These are phyloP conservation scores for Aspergillus sclerotiicarbonarius DNA, from an alignment of 495 filamentous ascomycete genomes.

Conservation along the genomic window DNA sequence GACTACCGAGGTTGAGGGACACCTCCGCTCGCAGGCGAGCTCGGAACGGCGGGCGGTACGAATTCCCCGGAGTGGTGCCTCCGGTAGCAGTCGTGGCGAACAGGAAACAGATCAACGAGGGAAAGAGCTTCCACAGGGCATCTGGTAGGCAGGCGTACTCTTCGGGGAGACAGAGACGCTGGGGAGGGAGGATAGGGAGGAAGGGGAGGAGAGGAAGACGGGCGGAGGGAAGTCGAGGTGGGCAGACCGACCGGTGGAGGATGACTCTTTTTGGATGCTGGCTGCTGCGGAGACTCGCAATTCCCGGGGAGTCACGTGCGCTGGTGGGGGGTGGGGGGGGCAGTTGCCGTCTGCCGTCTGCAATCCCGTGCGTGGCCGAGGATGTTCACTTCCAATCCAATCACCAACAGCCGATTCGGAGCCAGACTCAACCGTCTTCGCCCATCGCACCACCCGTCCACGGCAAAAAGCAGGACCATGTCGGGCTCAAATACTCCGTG, in stretches of 20 bases:
- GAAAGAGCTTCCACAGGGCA: neutral
- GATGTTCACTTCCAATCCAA: conserved; percentile 4
- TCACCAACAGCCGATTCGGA: conserved; percentile 7
- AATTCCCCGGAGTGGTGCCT: conserved; percentile 1
- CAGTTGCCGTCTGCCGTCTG: conserved; percentile 9
- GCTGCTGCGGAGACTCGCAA: conserved; percentile 3
- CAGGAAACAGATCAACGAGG: neutral
- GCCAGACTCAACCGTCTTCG: neutral
- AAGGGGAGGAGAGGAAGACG: neutral
- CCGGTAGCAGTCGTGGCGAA: neutral
- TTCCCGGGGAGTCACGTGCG: conserved; percentile 7
- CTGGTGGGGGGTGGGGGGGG: conserved; percentile 13
- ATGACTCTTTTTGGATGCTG: neutral
- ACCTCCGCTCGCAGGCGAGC: neutral
- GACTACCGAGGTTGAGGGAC: conserved; percentile 5
- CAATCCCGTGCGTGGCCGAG: conserved; percentile 25
- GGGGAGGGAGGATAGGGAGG: neutral
- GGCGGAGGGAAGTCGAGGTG: neutral
- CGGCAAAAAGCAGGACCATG: neutral
- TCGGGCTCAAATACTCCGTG: neutral
- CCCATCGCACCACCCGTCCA: neutral
- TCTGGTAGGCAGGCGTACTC: neutral
- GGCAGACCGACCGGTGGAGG: conserved; percentile 4
- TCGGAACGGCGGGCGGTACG: conserved; percentile 7
- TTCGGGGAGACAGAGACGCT: neutral